Percentiles rank a stretch among this genome's conserved stretches.
Conservation (phyloP, 495 filamentous ascomycete species). For the Penicillium crystallinum region DNA sequence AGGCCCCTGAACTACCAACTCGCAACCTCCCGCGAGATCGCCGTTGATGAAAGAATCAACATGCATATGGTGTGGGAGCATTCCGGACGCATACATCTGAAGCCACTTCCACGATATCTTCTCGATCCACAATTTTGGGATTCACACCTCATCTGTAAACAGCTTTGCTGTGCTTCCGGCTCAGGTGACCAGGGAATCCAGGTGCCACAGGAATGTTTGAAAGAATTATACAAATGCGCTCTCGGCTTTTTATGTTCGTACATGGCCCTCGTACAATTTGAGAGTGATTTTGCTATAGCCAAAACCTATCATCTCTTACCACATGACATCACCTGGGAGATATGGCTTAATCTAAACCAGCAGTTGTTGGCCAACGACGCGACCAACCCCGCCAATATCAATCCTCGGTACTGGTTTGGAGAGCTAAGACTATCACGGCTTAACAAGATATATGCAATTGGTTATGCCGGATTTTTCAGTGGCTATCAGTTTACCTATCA, state of each 20-base stretch:
- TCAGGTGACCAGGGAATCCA: neutral
- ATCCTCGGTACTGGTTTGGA: conserved; percentile 40
- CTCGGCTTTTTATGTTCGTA: conserved; percentile 44
- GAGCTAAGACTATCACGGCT: conserved; percentile 36
- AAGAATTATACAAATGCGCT: conserved; percentile 15
- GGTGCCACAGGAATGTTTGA: neutral
- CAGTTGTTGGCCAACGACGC: conserved; percentile 7
- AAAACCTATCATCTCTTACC: conserved; percentile 33
- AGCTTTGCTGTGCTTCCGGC: neutral
- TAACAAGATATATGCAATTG: conserved; percentile 13
- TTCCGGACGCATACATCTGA: conserved; percentile 33
- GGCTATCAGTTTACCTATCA: conserved; percentile 10
- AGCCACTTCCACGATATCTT: conserved; percentile 42
- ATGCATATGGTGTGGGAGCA: conserved; percentile 39
- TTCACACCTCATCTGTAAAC: conserved; percentile 6
- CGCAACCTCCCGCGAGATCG: conserved; percentile 36
- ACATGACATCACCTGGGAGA: conserved; percentile 18
- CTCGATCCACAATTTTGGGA: conserved; percentile 39
- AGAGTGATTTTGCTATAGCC: conserved; percentile 41
- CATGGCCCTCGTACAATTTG: conserved; percentile 35
- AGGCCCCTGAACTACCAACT: conserved; percentile 45
- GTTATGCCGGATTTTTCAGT: neutral
- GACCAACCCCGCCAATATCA: conserved; percentile 14
- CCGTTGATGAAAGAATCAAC: conserved; percentile 36
- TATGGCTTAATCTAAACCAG: conserved; percentile 14